A percentile compares a stretch with the other conserved stretches of the same genome.
These are phyloP conservation scores for Bimuria novae-zelandiae DNA, from an alignment of 2,329 filamentous ascomycete species.

Conservation along the genomic window DNA sequence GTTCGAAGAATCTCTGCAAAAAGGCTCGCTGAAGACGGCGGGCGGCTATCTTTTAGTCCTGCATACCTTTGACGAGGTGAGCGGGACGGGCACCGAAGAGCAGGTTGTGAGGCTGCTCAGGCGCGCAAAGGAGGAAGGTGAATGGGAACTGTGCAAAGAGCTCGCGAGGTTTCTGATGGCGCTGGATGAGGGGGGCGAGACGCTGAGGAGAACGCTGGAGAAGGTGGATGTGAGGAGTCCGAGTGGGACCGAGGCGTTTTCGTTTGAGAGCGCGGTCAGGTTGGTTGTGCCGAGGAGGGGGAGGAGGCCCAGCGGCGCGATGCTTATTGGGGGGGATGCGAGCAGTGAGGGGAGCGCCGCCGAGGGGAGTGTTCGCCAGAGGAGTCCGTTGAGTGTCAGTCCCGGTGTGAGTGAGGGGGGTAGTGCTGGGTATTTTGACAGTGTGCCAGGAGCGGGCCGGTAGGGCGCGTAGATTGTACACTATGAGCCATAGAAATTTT, in stretches of 20 bases:
- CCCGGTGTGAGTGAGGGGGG: background rate
- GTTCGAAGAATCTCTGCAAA: conserved; percentile 87
- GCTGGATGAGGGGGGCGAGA: conserved; percentile 83
- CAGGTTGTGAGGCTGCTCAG: conserved; percentile 81
- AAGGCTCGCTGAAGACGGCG: conserved; percentile 88
- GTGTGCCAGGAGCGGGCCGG: background rate
- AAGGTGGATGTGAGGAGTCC: conserved; percentile 46
- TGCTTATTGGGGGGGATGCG: conserved; percentile 10
- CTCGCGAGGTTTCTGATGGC: conserved; percentile 93
- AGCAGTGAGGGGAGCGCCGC: background rate
- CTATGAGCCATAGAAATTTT: no score
- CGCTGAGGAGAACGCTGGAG: conserved; percentile 72
- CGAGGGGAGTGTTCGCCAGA: background rate
- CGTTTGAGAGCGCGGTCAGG: conserved; percentile 35
- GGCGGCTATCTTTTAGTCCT: conserved; percentile 95
- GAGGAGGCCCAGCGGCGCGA: conserved; percentile 15
- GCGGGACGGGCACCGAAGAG: conserved; percentile 69
- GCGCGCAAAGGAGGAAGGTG: conserved; percentile 78
- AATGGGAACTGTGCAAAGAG: conserved; percentile 96
- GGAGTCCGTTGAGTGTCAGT: background rate
- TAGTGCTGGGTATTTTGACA: conserved; percentile 6
- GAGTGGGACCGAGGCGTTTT: conserved; percentile 32
- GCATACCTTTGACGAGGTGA: conserved; percentile 71
- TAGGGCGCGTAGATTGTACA: no score
- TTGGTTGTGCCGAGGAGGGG: conserved; percentile 34